Evolutionary conservation across 208 protist genomes (phyloP), one percentile per base, ranked within the genome.

Genomic region (Leishmania lainsoni): DNA sequence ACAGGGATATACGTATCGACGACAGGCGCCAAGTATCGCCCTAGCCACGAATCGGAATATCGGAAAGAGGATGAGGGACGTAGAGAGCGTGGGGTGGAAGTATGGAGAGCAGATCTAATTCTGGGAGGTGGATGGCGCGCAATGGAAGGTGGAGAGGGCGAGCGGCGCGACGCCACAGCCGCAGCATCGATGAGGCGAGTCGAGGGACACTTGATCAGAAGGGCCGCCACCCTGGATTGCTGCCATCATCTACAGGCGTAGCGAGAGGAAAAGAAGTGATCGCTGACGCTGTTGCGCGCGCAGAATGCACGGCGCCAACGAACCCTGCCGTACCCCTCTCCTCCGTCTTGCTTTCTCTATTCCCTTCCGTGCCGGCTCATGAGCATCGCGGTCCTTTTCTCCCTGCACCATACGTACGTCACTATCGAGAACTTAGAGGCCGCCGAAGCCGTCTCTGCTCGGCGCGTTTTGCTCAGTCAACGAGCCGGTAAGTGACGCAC

Each of bases 11-110:
- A 77, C 71, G 63, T 39, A 59, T 42, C 39, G 75, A 56, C 32
- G 48, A 42, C 39, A 39, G 35, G 48, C 75, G 42, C 20, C 61
- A 48, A 48, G 39, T 58, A 52, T 69, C 54, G 39, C 26, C 83
- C 51, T 76, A 32, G 51, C 12, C 39, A 76, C 48, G 71, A 59
- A 76, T 76, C 14, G 49, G 71, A 61, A 42, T 72, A 72, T 66
- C 77, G 74, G 76, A 87, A 76, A 85, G 29, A 35, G 65, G 29
- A 75, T 61, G 52, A 77, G 32, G 16, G 68, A 73, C 6, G 49
- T 3, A 76, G 16, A 76, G 29, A 58, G 70, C 20, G 56, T 12
- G 49, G 26, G 17, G 70, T 32, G 42, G 39, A 45, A 4, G 65
- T 39, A 66, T 35, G 59, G 32, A 66, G 17, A 66, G 59, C 59